Percentiles rank a stretch among this genome's conserved stretches.
These are phyloP conservation scores for Dryadomyces sulphureus DNA, from an alignment of 2,329 filamentous ascomycete genomes.

Conservation along the genomic window DNA sequence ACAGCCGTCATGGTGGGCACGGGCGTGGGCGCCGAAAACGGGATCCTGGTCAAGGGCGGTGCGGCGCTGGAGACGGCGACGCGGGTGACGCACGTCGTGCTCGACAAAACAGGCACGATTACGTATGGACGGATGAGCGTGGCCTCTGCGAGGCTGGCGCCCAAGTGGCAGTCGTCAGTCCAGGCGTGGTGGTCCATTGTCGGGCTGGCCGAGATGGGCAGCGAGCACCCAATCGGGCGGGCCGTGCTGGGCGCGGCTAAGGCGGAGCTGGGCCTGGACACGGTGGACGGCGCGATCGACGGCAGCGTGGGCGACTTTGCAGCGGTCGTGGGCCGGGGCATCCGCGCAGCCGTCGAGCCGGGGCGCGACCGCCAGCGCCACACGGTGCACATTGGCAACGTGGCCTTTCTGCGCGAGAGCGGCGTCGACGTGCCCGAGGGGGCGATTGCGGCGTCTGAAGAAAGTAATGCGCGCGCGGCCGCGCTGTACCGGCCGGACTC, in stretches of 20 bases:
- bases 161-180: constrained; percentile 60
- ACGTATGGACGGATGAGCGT: constrained; percentile 95
- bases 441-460: constrained; percentile 48
- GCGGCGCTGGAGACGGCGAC: constrained; percentile 83
- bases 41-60: constrained; percentile 95
- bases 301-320: constrained; percentile 78
- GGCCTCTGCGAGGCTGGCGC: constrained; percentile 50
- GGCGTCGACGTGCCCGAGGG: constrained; percentile 50
- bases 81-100: constrained; percentile 75
- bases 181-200: constrained; percentile 97
- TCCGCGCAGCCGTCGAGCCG: constrained; percentile 71
- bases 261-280: constrained; percentile 53
- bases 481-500: constrained; percentile 7
- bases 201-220: constrained; percentile 87
- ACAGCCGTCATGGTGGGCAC: constrained; percentile 99
- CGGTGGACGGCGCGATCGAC: constrained; percentile 56
- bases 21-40: constrained; percentile 88
- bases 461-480: constrained; percentile 32
- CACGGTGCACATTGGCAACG: constrained; percentile 71
- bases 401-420: constrained; percentile 58
- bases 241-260: constrained; percentile 69
- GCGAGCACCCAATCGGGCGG: constrained; percentile 89
- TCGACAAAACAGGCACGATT: constrained; percentile 93
- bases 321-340: constrained; percentile 69
- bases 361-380: constrained; percentile 54